Base-by-base conservation (phyloP, 345 rosid genomes). In the Dipteronia dyeriana region DNA sequence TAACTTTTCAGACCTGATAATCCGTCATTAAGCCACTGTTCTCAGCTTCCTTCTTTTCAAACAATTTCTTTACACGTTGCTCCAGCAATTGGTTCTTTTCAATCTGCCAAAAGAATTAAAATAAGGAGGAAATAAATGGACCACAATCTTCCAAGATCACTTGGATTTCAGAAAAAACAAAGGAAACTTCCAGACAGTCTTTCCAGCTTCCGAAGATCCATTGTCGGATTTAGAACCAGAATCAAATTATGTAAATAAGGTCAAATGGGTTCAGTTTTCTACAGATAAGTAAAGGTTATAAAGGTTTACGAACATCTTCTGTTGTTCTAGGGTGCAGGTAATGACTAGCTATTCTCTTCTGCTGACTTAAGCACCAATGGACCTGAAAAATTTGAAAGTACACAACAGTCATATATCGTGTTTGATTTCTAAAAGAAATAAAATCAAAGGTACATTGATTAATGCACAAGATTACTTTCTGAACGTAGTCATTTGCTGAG, bases 321-420 rank as follows among this genome's bases (percentile, higher is more conserved):
- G 66, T 59, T 17, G 81, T 70, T 17, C 65, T 62, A 19, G 69
- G 41, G 31, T 51, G 68, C 19, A 74, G 25, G 73, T 78, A 82
- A 17, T 57, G 67, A 59, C 59, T 41, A 57, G 79, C 81, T 57
- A 79, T 78, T 82, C 51, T 70, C 45, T 75, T 75, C 79, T 82
- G 81, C 68, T 73, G 76, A 56, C 22, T 66, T 74, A 78, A 75
- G 85, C 82, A 82, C 79, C 79, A 75, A 66, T 23, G 60, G 56
- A 67, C 79, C 85, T 78, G 64, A 31, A 75, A 82, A 67, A 7
- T 43, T n/a, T 9, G 70, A n/a, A 61, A 49, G 54, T 54, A 7
- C 47, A 70, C 31, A 20, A 54, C 10, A 5, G 51, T 75, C 7
- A 16, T 45, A 20, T 14, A 51, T 78, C 23, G n/a, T 39, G 20